Evolutionary conservation across 805 yeast species (phyloP).

Genomic region (Metschnikowia cubensis): DNA sequence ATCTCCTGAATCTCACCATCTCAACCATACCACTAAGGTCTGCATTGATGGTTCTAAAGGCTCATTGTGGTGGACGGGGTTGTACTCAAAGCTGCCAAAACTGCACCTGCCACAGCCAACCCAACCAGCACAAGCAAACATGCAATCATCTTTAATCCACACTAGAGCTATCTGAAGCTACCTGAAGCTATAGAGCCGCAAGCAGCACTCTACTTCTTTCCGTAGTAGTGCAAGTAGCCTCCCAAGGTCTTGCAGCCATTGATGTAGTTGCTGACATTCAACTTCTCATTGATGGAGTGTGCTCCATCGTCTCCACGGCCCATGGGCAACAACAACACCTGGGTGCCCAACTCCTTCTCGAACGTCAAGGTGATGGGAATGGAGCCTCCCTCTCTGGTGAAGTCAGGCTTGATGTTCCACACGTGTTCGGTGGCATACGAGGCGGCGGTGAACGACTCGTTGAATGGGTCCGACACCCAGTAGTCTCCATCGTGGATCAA

Average conservation of each 20-base stretch:
- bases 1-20: no score
- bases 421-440: constrained; percentile 90
- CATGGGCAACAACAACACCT: constrained; percentile 88
- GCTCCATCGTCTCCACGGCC: constrained; percentile 99
- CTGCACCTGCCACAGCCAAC: no score
- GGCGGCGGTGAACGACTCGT: constrained; percentile 91
- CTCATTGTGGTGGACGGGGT: no score
- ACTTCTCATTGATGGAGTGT: constrained; percentile 94
- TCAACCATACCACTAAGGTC: no score
- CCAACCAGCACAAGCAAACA: no score
- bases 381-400: constrained; percentile 98
- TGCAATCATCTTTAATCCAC: no score
- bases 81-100: no score
- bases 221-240: constrained; percentile 88
- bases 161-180: no score
- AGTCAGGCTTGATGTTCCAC: constrained; percentile 93
- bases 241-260: constrained; percentile 91
- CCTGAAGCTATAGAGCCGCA: no score
- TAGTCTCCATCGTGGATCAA: constrained; percentile 92
- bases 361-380: constrained; percentile 95
- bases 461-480: constrained; percentile 94
- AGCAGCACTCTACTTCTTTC: constrained; percentile 9
- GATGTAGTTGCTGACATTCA: constrained; percentile 82
- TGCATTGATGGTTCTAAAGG: no score
- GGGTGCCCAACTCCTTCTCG: constrained; percentile 80